Conservation (phyloP, 371 early-diverging fungal species). For the Catenaria anguillulae region DNA sequence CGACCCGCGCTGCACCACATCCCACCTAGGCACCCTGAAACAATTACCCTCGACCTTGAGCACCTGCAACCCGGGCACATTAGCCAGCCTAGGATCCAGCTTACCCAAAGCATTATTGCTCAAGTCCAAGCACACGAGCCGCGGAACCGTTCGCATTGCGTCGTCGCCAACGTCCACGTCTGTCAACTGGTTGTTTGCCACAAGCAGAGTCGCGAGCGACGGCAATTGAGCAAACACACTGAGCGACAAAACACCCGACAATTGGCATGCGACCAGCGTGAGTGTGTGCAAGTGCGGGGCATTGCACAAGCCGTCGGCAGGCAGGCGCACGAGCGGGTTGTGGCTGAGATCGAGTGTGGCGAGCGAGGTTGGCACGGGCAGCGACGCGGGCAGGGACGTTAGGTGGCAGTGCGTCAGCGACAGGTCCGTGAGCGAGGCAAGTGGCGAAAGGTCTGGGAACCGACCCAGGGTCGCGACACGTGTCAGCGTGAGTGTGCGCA, state of each 20-base stretch:
- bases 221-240: no score
- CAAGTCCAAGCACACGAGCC: slow-evolving; percentile 46
- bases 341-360: slow-evolving; percentile 34
- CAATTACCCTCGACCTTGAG: slow-evolving; percentile 44
- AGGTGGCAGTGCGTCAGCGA: neutral
- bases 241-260: no score
- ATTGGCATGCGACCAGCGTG: slow-evolving; percentile 26
- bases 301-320: slow-evolving; percentile 13
- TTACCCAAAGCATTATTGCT: slow-evolving; percentile 36
- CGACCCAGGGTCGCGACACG: slow-evolving; percentile 33
- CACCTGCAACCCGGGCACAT: slow-evolving; percentile 27
- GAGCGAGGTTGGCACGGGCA: slow-evolving; percentile 16
- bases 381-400: slow-evolving; percentile 9
- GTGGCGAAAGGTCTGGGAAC: slow-evolving; percentile 23
- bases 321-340: slow-evolving; percentile 8
- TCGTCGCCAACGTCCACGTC: slow-evolving; percentile 31
- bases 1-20: neutral
- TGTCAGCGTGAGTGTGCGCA: slow-evolving; percentile 30
- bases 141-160: slow-evolving; percentile 16
- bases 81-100: slow-evolving; percentile 39
- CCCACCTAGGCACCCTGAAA: slow-evolving; percentile 14
- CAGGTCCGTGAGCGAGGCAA: slow-evolving; percentile 23
- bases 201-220: no score
- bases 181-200: slow-evolving; percentile 30
- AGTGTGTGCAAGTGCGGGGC: slow-evolving; percentile 37